phyloP scores from a whole-genome alignment of 2,329 filamentous ascomycete genomes.

The Colletotrichum spinosum region DNA sequence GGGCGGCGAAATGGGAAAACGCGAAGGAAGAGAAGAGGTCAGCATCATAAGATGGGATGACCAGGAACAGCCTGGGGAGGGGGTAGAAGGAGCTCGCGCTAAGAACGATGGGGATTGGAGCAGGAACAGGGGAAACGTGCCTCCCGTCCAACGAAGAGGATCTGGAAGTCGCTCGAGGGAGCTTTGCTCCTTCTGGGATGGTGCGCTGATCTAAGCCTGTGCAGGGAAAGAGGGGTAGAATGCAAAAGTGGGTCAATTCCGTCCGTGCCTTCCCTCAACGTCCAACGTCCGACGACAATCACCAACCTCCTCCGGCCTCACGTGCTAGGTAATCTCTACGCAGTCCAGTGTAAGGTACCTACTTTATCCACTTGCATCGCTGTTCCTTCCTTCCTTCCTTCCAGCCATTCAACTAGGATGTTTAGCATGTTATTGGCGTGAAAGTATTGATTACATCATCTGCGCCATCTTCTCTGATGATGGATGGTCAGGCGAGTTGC shows the following conservation, averaged over 20 bases:
- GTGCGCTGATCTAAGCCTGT: slow-evolving; percentile 6
- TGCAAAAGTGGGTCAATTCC: slow-evolving; percentile 23
- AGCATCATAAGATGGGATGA: slow-evolving; percentile 21
- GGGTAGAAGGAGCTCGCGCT: slow-evolving; percentile 6
- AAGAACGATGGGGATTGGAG: slow-evolving; percentile 13
- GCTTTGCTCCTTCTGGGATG: slow-evolving; percentile 6
- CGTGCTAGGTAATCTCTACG: too few relatives aligned
- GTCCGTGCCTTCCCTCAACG: slow-evolving; percentile 5
- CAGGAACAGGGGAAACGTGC: slow-evolving; percentile 19
- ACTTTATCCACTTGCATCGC: too few relatives aligned
- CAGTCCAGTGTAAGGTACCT: too few relatives aligned
- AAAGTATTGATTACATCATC: slow-evolving; percentile 9
- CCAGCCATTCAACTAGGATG: neutral
- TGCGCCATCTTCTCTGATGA: neutral
- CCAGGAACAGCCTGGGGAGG: slow-evolving; percentile 24
- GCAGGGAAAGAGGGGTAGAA: slow-evolving; percentile 27
- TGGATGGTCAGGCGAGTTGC: too few relatives aligned
- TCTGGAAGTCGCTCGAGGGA: neutral
- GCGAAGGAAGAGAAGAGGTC: slow-evolving; percentile 17
- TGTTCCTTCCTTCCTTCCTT: too few relatives aligned
- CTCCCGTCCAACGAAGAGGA: slow-evolving; percentile 13
- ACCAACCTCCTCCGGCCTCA: too few relatives aligned
- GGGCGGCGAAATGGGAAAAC: neutral
- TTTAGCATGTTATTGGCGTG: neutral
- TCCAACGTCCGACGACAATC: neutral